phyloP scores from a whole-genome alignment of 805 yeast species.

The Spencermartinsiella europaea region DNA sequence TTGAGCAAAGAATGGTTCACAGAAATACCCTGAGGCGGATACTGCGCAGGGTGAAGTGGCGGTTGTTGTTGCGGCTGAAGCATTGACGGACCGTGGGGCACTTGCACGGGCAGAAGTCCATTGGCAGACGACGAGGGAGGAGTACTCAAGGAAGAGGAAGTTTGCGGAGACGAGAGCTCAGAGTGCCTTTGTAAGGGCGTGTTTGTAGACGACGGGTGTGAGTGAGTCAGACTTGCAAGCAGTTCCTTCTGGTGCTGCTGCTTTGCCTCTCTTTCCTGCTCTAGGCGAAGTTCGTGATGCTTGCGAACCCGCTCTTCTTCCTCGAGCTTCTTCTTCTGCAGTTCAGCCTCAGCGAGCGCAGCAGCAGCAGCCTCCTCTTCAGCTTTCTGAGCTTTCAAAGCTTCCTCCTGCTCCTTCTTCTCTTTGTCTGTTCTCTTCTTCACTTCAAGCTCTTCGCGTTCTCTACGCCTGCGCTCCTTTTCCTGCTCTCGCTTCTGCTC shows the following conservation, averaged over 20 bases:
- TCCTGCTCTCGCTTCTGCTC: conserved; percentile 24
- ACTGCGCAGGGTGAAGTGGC: conserved; percentile 1
- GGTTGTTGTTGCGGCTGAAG: conserved; percentile 7
- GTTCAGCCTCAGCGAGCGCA: conserved; percentile 27
- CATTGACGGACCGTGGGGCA: not conserved
- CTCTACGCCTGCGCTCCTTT: conserved; percentile 24
- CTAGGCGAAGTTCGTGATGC: conserved; percentile 5
- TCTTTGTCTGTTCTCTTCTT: conserved; percentile 14
- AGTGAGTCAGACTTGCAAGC: conserved; percentile 5
- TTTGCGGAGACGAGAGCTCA: not conserved
- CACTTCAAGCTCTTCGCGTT: conserved; percentile 31
- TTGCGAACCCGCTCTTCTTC: conserved; percentile 11
- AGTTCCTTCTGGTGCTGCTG: conserved; percentile 16
- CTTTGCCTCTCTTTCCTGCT: conserved; percentile 6
- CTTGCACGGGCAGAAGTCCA: not conserved
- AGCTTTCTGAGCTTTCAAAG: conserved; percentile 13
- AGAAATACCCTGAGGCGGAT: not conserved
- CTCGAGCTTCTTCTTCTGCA: conserved; percentile 13
- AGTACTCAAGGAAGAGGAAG: conserved; percentile 1
- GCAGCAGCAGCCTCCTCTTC: conserved; percentile 14
- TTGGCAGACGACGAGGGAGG: not conserved
- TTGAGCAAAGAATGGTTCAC: not conserved
- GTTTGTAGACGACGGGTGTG: not conserved
- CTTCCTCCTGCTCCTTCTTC: conserved; percentile 10
- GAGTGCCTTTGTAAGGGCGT: not conserved